Percentiles rank a stretch among this genome's conserved stretches.
Evolutionary conservation across 1,139 yeast genomes (phyloP).

Genomic region (Wickerhamomyces sp.): DNA sequence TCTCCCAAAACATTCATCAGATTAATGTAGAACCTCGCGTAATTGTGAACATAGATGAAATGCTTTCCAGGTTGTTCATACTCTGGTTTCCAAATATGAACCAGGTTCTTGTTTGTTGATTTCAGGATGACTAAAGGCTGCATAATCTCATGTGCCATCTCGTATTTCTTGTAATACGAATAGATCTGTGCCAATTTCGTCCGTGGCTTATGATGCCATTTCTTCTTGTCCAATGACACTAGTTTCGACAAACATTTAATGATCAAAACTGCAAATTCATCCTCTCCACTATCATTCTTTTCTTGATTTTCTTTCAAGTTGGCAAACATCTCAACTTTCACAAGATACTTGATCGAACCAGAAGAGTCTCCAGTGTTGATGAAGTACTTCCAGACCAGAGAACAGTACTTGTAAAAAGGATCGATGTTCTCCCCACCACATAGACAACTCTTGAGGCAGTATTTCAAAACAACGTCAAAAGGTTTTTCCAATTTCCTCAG

Average conservation of each 20-base stretch:
- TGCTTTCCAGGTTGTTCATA: slow-evolving; percentile 91
- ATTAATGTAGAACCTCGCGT: slow-evolving; percentile 58
- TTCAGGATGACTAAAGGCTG: slow-evolving; percentile 58
- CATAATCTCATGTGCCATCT: slow-evolving; percentile 62
- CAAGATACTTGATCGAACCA: slow-evolving; percentile 36
- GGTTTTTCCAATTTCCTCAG: slow-evolving; percentile 41
- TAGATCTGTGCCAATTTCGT: slow-evolving; percentile 66
- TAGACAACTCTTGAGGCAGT: slow-evolving; percentile 37
- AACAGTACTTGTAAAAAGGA: slow-evolving; percentile 65
- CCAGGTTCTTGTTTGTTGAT: slow-evolving; percentile 63
- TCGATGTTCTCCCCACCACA: slow-evolving; percentile 46
- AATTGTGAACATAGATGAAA: slow-evolving; percentile 70
- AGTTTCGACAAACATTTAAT: slow-evolving; percentile 36
- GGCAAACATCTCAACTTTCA: slow-evolving; percentile 29
- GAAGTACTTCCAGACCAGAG: slow-evolving; percentile 55
- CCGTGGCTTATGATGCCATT: slow-evolving; percentile 88
- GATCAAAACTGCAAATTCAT: slow-evolving; percentile 26
- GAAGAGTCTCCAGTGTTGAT: slow-evolving; percentile 32
- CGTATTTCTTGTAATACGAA: slow-evolving; percentile 44
- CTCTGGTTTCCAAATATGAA: slow-evolving; percentile 92
- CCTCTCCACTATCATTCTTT: slow-evolving; percentile 14
- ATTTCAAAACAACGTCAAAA: slow-evolving; percentile 31
- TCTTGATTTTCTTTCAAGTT: slow-evolving; percentile 18
- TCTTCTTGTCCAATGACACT: slow-evolving; percentile 63
- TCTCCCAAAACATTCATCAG: slow-evolving; percentile 52